phyloP scores from a whole-genome alignment of 495 filamentous ascomycete species.

The Penicillium lividum region DNA sequence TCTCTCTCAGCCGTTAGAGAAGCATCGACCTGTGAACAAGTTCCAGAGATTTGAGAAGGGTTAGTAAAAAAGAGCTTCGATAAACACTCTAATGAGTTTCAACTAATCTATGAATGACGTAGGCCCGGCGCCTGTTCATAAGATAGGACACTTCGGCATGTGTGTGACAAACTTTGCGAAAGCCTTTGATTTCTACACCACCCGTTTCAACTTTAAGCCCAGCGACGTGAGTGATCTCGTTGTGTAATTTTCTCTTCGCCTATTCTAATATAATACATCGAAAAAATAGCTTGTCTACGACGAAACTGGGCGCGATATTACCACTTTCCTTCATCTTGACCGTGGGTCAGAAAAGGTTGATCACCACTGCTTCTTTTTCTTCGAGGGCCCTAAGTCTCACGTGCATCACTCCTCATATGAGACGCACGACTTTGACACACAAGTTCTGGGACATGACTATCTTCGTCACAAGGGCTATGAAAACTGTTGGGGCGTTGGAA shows the following conservation, averaged over 20 bases:
- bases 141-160: constrained; percentile 70
- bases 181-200: constrained; percentile 59
- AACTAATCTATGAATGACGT: constrained; percentile 45
- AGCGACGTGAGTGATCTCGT: constrained; percentile 23
- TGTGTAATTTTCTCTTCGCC: too few relatives aligned
- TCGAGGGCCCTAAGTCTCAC: constrained; percentile 50
- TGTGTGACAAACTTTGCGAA: constrained; percentile 56
- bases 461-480: constrained; percentile 60
- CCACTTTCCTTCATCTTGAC: constrained; percentile 63
- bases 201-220: constrained; percentile 64
- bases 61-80: too few relatives aligned
- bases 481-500: constrained; percentile 68
- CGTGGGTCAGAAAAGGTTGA: constrained; percentile 59
- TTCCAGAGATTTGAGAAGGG: too few relatives aligned
- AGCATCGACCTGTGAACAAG: too few relatives aligned
- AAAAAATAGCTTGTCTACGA: too few relatives aligned
- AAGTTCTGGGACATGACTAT: constrained; percentile 69
- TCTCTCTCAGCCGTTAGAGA: too few relatives aligned
- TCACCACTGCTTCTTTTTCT: constrained; percentile 69
- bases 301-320: too few relatives aligned
- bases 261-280: too few relatives aligned
- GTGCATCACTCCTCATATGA: constrained; percentile 71
- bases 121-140: constrained; percentile 66
- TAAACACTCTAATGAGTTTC: constrained; percentile 11
- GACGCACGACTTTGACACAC: constrained; percentile 69